Conservation (phyloP, 805 yeast genomes). For the Vanderwaltozyma yarrowii region DNA sequence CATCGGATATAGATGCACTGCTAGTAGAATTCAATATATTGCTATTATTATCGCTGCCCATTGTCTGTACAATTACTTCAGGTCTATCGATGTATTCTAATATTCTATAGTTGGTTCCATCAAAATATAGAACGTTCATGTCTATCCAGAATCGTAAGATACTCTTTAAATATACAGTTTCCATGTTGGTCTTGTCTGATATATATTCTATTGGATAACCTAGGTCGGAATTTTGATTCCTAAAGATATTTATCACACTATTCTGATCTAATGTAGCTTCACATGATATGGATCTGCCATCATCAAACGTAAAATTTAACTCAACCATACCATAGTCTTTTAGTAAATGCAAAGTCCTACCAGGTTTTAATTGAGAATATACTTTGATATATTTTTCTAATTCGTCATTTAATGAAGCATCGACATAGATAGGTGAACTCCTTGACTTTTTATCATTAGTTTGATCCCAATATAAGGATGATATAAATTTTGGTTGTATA, state of each 20-base stretch:
- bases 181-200: conserved; percentile 32
- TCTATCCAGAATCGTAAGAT: conserved; percentile 55
- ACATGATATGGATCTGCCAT: conserved; percentile 28
- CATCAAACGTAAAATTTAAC: conserved; percentile 47
- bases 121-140: conserved; percentile 36
- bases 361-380: conserved; percentile 40
- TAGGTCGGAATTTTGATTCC: background rate
- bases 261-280: conserved; percentile 53
- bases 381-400: conserved; percentile 35
- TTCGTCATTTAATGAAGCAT: conserved; percentile 33
- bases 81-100: conserved; percentile 1
- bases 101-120: background rate
- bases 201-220: conserved; percentile 30
- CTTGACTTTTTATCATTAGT: background rate
- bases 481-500: conserved; percentile 53
- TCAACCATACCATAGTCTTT: conserved; percentile 54
- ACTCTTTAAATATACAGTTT: conserved; percentile 30
- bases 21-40: background rate
- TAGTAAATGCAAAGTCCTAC: conserved; percentile 48
- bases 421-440: conserved; percentile 28
- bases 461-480: conserved; percentile 74
- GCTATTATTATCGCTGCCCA: background rate
- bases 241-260: background rate
- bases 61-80: background rate
- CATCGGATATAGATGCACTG: background rate